These are phyloP conservation scores for Amborella trichopoda DNA, from an alignment of 164 flowering plant genomes.

Conservation along the genomic window DNA sequence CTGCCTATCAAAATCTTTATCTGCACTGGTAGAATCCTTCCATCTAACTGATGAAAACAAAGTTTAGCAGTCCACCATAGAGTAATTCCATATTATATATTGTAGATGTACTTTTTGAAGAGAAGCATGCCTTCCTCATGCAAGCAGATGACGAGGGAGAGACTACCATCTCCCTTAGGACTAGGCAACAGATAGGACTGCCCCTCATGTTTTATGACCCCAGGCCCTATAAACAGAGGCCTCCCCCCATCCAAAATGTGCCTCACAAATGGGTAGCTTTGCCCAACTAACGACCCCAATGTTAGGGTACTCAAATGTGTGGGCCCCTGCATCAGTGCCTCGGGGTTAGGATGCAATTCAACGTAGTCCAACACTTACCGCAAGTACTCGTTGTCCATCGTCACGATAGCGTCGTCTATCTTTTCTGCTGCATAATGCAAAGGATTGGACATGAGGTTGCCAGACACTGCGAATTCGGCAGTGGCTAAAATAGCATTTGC, in stretches of 20 bases:
- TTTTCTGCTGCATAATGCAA: conserved; percentile 21
- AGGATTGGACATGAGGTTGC: conserved; percentile 15
- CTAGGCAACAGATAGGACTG: conserved; percentile 21
- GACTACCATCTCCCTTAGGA: conserved; percentile 25
- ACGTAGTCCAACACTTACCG: conserved; percentile 54
- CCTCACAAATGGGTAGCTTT: conserved; percentile 12
- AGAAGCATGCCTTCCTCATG: conserved; percentile 22
- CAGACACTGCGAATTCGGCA: not conserved
- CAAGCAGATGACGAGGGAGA: conserved; percentile 20
- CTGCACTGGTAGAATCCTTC: too few species aligned
- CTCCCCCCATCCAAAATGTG: conserved; percentile 52
- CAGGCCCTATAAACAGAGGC: conserved; percentile 33
- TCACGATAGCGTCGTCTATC: conserved; percentile 31
- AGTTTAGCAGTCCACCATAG: too few species aligned
- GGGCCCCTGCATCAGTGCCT: conserved; percentile 45
- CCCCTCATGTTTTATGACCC: conserved; percentile 20
- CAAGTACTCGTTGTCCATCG: conserved; percentile 50
- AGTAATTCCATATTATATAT: too few species aligned
- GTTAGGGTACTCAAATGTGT: conserved; percentile 34
- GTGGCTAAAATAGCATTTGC: conserved; percentile 18
- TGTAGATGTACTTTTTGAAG: conserved; percentile 29
- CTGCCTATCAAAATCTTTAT: too few species aligned
- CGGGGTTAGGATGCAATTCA: conserved; percentile 44
- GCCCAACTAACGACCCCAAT: conserved; percentile 22
- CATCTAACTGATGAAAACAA: too few species aligned